Evolutionary conservation across 2,329 filamentous ascomycete species (phyloP), one percentile per base, ranked within the genome.

Genomic region (Sphaceloma murrayae): DNA sequence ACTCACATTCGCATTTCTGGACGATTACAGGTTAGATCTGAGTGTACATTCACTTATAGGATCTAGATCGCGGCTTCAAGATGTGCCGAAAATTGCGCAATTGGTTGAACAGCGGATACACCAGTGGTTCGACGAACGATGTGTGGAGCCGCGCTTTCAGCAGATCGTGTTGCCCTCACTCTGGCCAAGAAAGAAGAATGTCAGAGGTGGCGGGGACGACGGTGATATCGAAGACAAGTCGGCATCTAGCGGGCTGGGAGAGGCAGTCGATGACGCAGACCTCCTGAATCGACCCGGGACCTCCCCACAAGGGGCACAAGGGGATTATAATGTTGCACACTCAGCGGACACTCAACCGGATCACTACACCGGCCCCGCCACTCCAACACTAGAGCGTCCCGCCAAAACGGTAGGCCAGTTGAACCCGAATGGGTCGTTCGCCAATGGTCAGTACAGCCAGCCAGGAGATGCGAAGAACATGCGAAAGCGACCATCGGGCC

Each of bases 1-100:
- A 59, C 82, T 98, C 62, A 85, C 85, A 0, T 96, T 98, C 63
- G 93, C 86, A 46, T 98, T 98, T 58, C 72, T 89, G 24, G 84
- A 89, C 59, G 85, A 91, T 64, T 93, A 93, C 65, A 72, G 85
- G 18, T 72, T 93, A 14, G 85, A 91, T 60, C 80, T 93, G 51
- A 85, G 80, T 3, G 83, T 89, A 19, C 75, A 83, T 49, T 87
- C 82, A 43, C 70, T 91, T 10, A 74, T 93, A 4, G 85, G 85
- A 26, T 85, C 80, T 48, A 75, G 85, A n/a, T 84, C 80, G 2
- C 72, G 84, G 11, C 66, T 93, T 2, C 84, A 91, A 57, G 85
- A 93, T 59, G 83, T 93, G 1, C 85, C 85, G 19, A 93, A 93
- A 60, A 89, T 93, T 54, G 85, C 85, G 0, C 83, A 89, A 59